Evolutionary conservation across 2,329 filamentous ascomycete species (phyloP).

Genomic region (Claviceps sp.): DNA sequence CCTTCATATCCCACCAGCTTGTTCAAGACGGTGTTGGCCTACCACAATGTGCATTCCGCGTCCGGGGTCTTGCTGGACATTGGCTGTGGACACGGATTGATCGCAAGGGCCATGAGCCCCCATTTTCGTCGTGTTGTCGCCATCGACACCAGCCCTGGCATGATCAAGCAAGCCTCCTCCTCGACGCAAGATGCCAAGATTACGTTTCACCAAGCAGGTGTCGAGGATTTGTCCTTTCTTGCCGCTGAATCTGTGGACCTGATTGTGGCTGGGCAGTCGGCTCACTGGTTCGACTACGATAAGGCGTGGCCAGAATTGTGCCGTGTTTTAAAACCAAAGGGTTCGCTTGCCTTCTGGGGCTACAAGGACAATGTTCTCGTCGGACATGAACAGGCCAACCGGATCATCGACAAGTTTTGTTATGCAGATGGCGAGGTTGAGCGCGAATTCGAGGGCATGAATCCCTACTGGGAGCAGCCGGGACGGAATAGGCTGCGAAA

Average conservation of each 20-base stretch:
- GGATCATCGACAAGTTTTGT: constrained; percentile 39
- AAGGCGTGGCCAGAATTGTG: constrained; percentile 41
- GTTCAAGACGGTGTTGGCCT: constrained; percentile 39
- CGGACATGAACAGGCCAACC: constrained; percentile 35
- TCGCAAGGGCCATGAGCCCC: constrained; percentile 39
- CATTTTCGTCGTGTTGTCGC: constrained; percentile 37
- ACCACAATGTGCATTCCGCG: constrained; percentile 28
- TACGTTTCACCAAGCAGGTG: constrained; percentile 32
- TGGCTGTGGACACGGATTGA: constrained; percentile 49
- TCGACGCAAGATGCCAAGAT: constrained; percentile 31
- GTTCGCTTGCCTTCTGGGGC: constrained; percentile 51
- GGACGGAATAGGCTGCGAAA: constrained; percentile 41
- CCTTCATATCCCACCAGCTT: constrained; percentile 43
- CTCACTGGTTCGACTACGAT: constrained; percentile 52
- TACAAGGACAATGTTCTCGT: constrained; percentile 52
- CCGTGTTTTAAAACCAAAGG: constrained; percentile 38
- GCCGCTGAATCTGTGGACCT: constrained; percentile 36
- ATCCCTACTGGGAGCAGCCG: constrained; percentile 47
- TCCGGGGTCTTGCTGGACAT: constrained; percentile 36
- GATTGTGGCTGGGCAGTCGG: constrained; percentile 39
- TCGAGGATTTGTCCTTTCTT: constrained; percentile 41
- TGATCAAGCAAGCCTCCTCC: constrained; percentile 37
- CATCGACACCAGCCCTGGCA: constrained; percentile 42
- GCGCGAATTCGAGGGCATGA: constrained; percentile 35
- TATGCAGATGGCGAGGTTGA: constrained; percentile 35